Evolutionary conservation across 192 early-diverging fungal species (phyloP).

Genomic region (Coemansia furcata): DNA sequence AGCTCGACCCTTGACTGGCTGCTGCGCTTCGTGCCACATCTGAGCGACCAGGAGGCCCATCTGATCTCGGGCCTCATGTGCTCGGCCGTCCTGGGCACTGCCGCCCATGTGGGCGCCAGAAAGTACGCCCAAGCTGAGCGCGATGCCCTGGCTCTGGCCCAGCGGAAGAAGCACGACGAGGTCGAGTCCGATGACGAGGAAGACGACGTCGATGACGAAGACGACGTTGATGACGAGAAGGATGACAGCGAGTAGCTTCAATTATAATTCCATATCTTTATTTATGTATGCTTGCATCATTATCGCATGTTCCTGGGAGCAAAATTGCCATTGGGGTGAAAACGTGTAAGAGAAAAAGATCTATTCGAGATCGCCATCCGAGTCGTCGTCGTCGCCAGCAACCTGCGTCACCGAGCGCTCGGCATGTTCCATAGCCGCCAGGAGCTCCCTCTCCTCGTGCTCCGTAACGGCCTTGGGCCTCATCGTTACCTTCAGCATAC

Average conservation of each 20-base stretch:
- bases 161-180: conserved; percentile 39
- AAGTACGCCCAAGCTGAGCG: conserved; percentile 33
- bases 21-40: conserved; percentile 37
- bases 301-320: not conserved
- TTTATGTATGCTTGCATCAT: not conserved
- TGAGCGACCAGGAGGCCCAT: conserved; percentile 44
- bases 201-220: conserved; percentile 8
- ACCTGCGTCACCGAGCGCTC: conserved; percentile 93
- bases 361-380: conserved; percentile 42
- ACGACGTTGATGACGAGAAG: not conserved
- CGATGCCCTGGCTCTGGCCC: conserved; percentile 8
- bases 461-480: conserved; percentile 89
- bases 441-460: conserved; percentile 92
- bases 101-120: conserved; percentile 25
- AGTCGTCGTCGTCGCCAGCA: conserved; percentile 87
- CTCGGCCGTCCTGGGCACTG: conserved; percentile 44
- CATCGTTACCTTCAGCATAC: conserved; percentile 82
- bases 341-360: not conserved
- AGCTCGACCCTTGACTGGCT: conserved; percentile 31
- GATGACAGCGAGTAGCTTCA: not conserved
- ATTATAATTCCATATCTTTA: not conserved
- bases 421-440: conserved; percentile 80
- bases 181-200: conserved; percentile 5
- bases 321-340: not conserved
- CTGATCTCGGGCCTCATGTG: conserved; percentile 45